These are phyloP conservation scores for Candida patagonica DNA, from an alignment of 805 yeast genomes.

Conservation along the genomic window DNA sequence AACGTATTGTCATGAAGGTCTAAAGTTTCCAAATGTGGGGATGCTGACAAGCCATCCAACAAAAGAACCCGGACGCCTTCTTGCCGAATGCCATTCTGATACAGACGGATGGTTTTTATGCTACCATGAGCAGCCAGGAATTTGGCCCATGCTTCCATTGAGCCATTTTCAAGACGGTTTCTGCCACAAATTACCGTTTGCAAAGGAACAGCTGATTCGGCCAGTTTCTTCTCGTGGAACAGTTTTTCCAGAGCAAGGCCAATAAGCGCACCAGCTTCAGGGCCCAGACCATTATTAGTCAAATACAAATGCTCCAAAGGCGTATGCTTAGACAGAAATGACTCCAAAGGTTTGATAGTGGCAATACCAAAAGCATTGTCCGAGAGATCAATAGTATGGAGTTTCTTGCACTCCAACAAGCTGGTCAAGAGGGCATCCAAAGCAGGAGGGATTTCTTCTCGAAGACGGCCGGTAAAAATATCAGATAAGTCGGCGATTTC, in stretches of 20 bases:
- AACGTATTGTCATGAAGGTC: constrained; percentile 96
- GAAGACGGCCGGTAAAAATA: constrained; percentile 87
- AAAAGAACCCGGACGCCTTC: constrained; percentile 75
- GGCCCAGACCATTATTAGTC: constrained; percentile 97
- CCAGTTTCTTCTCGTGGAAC: constrained; percentile 49
- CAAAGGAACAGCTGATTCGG: constrained; percentile 40
- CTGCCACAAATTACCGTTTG: constrained; percentile 94
- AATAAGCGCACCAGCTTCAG: constrained; percentile 90
- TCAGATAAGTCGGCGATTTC: constrained; percentile 75
- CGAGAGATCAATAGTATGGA: constrained; percentile 70
- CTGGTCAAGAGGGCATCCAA: constrained; percentile 65
- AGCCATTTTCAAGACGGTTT: constrained; percentile 93
- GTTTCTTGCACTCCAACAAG: constrained; percentile 55
- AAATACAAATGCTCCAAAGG: constrained; percentile 79
- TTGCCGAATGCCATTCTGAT: constrained; percentile 97
- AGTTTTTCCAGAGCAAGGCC: constrained; percentile 76
- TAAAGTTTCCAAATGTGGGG: constrained; percentile 51
- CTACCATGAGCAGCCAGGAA: constrained; percentile 75
- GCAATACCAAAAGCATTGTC: constrained; percentile 97
- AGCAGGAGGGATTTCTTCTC: constrained; percentile 87
- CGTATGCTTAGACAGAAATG: constrained; percentile 61
- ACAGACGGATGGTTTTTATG: constrained; percentile 65
- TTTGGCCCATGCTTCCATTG: constrained; percentile 72
- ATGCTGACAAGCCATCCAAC: constrained; percentile 56
- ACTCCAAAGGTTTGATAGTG: constrained; percentile 83